Conservation (phyloP, 2,329 filamentous ascomycete genomes). For the Colletotrichum costaricense region DNA sequence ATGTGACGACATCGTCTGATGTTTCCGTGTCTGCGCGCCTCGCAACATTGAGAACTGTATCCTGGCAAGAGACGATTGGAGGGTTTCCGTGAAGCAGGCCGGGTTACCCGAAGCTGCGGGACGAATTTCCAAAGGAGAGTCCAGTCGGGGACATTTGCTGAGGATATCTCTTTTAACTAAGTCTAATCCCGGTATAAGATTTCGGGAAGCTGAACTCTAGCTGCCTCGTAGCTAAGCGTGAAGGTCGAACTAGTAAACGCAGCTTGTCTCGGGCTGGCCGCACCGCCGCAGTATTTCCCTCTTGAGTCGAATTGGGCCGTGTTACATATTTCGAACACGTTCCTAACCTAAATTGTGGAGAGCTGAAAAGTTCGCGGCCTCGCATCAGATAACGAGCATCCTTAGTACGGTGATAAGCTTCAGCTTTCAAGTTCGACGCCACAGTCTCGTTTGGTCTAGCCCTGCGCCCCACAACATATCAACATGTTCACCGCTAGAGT, state of each 20-base stretch:
- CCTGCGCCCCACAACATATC: neutral
- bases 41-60: neutral
- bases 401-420: neutral
- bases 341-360: neutral
- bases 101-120: neutral
- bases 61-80: neutral
- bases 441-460: neutral
- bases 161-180: neutral
- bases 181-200: neutral
- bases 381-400: neutral
- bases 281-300: neutral
- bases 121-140: neutral
- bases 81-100: neutral
- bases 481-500: no score
- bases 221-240: neutral
- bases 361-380: neutral
- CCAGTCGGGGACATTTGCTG: neutral
- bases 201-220: neutral
- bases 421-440: neutral
- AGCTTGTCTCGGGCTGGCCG: neutral
- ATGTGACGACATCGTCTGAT: conserved; percentile 14
- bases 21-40: neutral
- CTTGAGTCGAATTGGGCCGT: neutral
- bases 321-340: neutral
- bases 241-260: neutral